These are phyloP conservation scores for Astrothelium subdiscretum DNA, from an alignment of 495 filamentous ascomycete genomes.

Conservation along the genomic window DNA sequence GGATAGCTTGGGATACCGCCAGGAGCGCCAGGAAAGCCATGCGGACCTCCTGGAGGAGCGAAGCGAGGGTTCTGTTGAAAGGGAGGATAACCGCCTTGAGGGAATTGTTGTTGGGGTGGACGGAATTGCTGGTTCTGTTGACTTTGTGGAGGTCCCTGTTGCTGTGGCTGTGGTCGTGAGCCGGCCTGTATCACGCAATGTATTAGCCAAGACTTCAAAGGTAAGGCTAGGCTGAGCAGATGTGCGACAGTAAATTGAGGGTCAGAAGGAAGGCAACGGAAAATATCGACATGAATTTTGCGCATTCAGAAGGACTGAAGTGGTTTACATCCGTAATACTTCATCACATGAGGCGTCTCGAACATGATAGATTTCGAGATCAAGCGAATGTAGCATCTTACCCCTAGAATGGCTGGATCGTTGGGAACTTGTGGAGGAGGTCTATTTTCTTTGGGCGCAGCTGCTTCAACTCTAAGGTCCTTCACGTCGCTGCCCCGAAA, in stretches of 20 bases:
- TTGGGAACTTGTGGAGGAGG: constrained; percentile 62
- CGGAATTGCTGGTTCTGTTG: constrained; percentile 25
- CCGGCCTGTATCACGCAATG: constrained; percentile 23
- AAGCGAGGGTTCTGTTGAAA: constrained; percentile 25
- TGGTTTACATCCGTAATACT: constrained; percentile 73
- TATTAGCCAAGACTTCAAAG: background rate
- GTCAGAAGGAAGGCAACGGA: constrained; percentile 99
- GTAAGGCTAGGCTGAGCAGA: background rate
- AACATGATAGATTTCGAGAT: constrained; percentile 8
- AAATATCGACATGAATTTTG: constrained; percentile 90
- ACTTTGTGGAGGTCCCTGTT: constrained; percentile 30
- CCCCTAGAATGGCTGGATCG: constrained; percentile 93
- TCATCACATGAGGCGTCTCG: constrained; percentile 51
- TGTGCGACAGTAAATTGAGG: background rate
- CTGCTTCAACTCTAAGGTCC: constrained; percentile 81
- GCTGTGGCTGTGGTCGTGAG: constrained; percentile 26
- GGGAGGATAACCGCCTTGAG: constrained; percentile 29
- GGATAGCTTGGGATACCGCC: constrained; percentile 38
- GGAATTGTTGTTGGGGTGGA: constrained; percentile 22
- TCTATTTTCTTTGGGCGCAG: constrained; percentile 53
- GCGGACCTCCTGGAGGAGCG: constrained; percentile 38
- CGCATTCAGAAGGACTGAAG: constrained; percentile 67
- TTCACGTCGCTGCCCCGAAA: constrained; percentile 98
- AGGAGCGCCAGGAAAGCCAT: constrained; percentile 51
- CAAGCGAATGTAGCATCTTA: constrained; percentile 48